Evolutionary conservation across 2,329 filamentous ascomycete genomes (phyloP).

Genomic region (Xylariaceae sp.): DNA sequence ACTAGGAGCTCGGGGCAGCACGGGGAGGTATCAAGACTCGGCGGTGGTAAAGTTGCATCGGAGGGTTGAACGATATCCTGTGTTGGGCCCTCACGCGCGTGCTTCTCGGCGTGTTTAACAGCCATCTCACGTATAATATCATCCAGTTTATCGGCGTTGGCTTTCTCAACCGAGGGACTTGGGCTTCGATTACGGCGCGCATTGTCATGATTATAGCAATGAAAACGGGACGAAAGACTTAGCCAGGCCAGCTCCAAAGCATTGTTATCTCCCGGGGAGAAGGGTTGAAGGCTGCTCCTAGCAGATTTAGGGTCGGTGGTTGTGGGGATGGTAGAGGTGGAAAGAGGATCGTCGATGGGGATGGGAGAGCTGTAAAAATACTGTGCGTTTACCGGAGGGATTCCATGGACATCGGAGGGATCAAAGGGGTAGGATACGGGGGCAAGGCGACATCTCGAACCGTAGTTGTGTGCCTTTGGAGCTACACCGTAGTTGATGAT

Average conservation of each 20-base stretch:
- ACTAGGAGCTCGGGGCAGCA: slow-evolving; percentile 54
- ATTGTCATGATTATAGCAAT: slow-evolving; percentile 51
- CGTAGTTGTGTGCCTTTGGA: slow-evolving; percentile 56
- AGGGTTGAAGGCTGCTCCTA: slow-evolving; percentile 71
- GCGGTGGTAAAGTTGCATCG: slow-evolving; percentile 32
- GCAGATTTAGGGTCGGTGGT: slow-evolving; percentile 54
- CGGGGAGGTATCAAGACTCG: slow-evolving; percentile 38
- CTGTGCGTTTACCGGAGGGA: slow-evolving; percentile 66
- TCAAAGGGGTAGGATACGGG: slow-evolving; percentile 46
- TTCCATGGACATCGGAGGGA: slow-evolving; percentile 44
- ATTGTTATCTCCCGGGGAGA: slow-evolving; percentile 77
- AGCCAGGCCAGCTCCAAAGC: slow-evolving; percentile 80
- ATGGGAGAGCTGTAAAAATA: slow-evolving; percentile 86
- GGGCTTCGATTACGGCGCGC: slow-evolving; percentile 39
- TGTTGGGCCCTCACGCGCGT: slow-evolving; percentile 42
- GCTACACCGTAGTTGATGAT: slow-evolving; percentile 24
- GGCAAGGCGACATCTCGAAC: slow-evolving; percentile 60
- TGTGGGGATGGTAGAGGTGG: slow-evolving; percentile 58
- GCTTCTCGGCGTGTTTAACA: slow-evolving; percentile 50
- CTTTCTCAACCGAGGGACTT: slow-evolving; percentile 38
- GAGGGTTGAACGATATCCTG: slow-evolving; percentile 36
- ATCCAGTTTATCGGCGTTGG: slow-evolving; percentile 41
- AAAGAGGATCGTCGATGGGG: slow-evolving; percentile 87
- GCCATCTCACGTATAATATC: slow-evolving; percentile 49
- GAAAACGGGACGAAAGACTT: slow-evolving; percentile 54